Evolutionary conservation across 1,139 yeast species (phyloP).

Genomic region (Pichia sp.): DNA sequence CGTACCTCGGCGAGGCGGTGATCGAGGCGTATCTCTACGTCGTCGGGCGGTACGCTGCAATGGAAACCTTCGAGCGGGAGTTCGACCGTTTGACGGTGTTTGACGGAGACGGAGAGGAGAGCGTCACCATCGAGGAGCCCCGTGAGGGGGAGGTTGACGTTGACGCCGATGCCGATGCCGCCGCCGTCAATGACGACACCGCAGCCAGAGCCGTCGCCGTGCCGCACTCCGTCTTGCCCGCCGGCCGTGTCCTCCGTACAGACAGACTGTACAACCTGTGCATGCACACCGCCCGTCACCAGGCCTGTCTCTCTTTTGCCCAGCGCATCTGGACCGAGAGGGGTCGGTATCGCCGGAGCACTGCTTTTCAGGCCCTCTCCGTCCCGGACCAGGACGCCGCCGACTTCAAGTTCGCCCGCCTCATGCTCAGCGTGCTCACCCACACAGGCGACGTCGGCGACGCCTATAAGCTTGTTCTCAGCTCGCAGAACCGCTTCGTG

Average conservation of each 20-base stretch:
- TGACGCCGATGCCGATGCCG: slow-evolving; percentile 6
- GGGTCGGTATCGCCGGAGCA: slow-evolving; percentile 63
- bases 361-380: slow-evolving; percentile 40
- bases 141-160: too few species aligned
- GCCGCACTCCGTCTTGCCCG: too few species aligned
- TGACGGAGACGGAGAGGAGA: slow-evolving; percentile 25
- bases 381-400: slow-evolving; percentile 40
- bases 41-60: slow-evolving; percentile 42
- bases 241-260: slow-evolving; percentile 36
- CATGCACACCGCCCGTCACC: slow-evolving; percentile 59
- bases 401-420: slow-evolving; percentile 68
- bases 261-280: slow-evolving; percentile 58
- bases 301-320: slow-evolving; percentile 53
- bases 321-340: slow-evolving; percentile 71
- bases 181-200: slow-evolving; percentile 26
- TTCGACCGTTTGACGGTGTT: slow-evolving; percentile 47
- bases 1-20: slow-evolving; percentile 39
- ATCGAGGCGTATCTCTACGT: slow-evolving; percentile 53
- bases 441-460: slow-evolving; percentile 55
- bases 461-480: slow-evolving; percentile 62
- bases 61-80: slow-evolving; percentile 48
- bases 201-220: too few species aligned
- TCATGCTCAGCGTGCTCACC: slow-evolving; percentile 55
- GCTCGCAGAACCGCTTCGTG: slow-evolving; percentile 63
- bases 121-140: slow-evolving; percentile 29